Conservation (phyloP, 2,329 filamentous ascomycete genomes). For the Arthrobotrys iridis region DNA sequence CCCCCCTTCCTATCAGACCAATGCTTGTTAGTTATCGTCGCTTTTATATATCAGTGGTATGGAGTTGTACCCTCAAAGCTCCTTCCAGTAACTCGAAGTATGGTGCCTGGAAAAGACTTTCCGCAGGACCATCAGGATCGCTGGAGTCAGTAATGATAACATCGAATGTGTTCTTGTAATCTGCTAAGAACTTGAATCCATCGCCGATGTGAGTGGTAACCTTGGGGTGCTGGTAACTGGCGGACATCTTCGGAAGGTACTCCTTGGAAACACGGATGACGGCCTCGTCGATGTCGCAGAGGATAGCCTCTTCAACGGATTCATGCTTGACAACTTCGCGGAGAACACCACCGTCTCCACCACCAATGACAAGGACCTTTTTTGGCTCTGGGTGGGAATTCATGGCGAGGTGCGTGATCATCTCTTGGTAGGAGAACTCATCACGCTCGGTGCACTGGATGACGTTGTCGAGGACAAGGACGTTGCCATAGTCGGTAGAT, state of each 20-base stretch:
- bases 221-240: constrained; percentile 93
- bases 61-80: constrained; percentile 64
- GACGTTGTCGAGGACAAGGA: constrained; percentile 97
- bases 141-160: constrained; percentile 99
- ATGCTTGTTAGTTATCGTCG: constrained; percentile 1
- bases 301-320: constrained; percentile 90
- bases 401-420: constrained; percentile 99
- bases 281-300: constrained; percentile 99
- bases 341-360: constrained; percentile 95
- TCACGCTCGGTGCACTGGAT: constrained; percentile 99
- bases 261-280: constrained; percentile 98
- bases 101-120: constrained; percentile 96
- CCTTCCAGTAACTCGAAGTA: constrained; percentile 95
- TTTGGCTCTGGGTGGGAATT: constrained; percentile 98
- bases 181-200: constrained; percentile 97
- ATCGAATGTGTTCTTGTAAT: constrained; percentile 97
- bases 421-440: constrained; percentile 99
- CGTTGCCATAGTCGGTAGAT: constrained; percentile 94
- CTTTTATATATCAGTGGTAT: not conserved
- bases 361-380: constrained; percentile 97
- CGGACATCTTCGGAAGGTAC: constrained; percentile 93
- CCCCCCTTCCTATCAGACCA: constrained; percentile 81
- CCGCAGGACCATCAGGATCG: constrained; percentile 94
- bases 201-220: constrained; percentile 92
- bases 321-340: constrained; percentile 99